Conservation (phyloP, 139 green algal genomes). For the Auxenochlorella pyrenoidosa region DNA sequence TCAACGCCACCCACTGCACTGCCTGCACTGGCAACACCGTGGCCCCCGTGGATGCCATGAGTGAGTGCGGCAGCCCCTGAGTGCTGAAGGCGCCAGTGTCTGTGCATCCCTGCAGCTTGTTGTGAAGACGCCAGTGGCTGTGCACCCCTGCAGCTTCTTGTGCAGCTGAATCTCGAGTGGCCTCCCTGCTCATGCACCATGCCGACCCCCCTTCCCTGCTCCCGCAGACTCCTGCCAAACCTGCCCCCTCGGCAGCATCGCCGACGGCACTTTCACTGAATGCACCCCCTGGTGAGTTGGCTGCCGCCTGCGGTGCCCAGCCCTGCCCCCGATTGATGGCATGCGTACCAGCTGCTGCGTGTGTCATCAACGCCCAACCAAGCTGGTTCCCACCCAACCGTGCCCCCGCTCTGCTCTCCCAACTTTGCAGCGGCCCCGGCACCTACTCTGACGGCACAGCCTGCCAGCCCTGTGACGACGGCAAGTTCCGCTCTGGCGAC, state of each 20-base stretch:
- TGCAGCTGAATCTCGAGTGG: too few species aligned
- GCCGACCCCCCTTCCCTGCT: too few species aligned
- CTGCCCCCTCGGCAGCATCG: neutral
- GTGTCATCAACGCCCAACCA: neutral
- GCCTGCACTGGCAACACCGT: slow-evolving; percentile 8
- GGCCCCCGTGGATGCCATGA: neutral
- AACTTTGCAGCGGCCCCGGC: neutral
- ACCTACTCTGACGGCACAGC: neutral
- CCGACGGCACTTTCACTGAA: neutral
- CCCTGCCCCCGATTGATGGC: neutral
- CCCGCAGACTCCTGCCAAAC: neutral
- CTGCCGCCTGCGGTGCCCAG: neutral
- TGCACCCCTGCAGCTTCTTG: too few species aligned
- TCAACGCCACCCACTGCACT: neutral
- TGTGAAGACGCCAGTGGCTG: too few species aligned
- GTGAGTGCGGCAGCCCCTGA: neutral
- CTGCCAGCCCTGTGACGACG: neutral
- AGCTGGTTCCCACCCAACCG: neutral
- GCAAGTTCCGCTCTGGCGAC: slow-evolving; percentile 17
- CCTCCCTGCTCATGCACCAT: too few species aligned
- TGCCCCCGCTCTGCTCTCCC: neutral
- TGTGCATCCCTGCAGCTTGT: too few species aligned
- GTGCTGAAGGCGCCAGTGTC: too few species aligned
- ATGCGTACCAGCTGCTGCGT: neutral
- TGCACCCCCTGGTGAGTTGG: neutral